Base-by-base conservation (phyloP, 257 asterid genomes). In the Pogostemon cablin region DNA sequence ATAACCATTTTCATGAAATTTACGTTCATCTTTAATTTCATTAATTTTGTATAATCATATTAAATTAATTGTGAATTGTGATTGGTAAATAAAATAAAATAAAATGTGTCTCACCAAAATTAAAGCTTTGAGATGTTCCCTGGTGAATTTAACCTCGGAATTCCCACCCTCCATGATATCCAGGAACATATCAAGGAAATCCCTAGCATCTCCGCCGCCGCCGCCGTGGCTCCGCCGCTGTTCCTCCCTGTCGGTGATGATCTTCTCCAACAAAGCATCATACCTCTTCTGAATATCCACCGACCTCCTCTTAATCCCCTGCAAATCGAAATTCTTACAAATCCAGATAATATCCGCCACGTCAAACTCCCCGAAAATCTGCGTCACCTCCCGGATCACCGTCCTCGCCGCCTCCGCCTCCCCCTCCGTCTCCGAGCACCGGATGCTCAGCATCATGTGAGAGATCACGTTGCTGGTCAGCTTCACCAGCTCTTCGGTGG, bases 291-390 rank as follows among this genome's bases (percentile, higher is more conserved):
- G 79, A 5, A 80, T 82, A 49, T 78, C 83, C 74, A 41, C 61
- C 0, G 90, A 74, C 64, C 90, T 69, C 81, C 78, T 88, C 79
- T 64, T 79, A 3, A 86, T 82, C 67, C 95, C 90, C 57, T 86
- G 95, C 9, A 86, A 67, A 74, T 88, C 92, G 1, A 87, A 72
- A 2, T 69, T 85, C 81, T 76, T 79, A 20, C 84, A 83, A 7
- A 87, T 39, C 82, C 89, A 78, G 0, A 87, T 54, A 3, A 83
- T 71, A 52, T 83, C 81, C 2, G 91, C 62, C 0, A 80, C 79
- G 62, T 87, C 87, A 39, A 87, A 85, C 69, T 78, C 87, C n/a
- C 89, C 93, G 12, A 87, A 81, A 0, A 85, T 80, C 81, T 81
- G 82, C 39, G 91, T 83, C 49, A 87, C 90, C 70, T 87, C 89